Evolutionary conservation across 305 asterid genomes (phyloP), one percentile per base, ranked within the genome.

Genomic region (Solanum hybrid): DNA sequence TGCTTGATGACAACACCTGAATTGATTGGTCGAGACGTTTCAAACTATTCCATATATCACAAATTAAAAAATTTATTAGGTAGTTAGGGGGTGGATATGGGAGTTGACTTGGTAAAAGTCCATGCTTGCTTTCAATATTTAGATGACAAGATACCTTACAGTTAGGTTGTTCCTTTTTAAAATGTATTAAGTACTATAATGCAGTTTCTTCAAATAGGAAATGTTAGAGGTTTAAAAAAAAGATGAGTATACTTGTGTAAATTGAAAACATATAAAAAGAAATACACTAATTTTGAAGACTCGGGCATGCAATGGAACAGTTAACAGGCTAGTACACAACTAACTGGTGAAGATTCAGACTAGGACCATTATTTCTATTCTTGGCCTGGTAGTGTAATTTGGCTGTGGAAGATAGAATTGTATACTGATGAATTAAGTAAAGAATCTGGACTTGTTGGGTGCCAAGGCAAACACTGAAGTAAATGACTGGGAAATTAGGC

Each of bases 71-170:
- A 29, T 0, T 26, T 16, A 20, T 46, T 28, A 10, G 87, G 28
- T 42, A 83, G 35, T 40, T 28, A 9, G 73, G 29, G 39, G 87
- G 29, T 39, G 26, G 39, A 61, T 8, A 6, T 28, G 14, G 69
- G 5, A 42, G 87, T 83, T 83, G 87, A 83, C 87, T 83, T 82
- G 87, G 71, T 82, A 82, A 42, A 82, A 82, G 87, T 82, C 87
- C 39, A 83, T 7, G 87, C 73, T 83, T 42, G 71, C 26, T 81
- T 24, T 40, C 67, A 16, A 40, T 82, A 82, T 8, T 82, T 18
- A 46, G 37, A 46, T 83, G 73, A 1, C 73, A 46, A 46, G 73
- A 83, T 83, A 46, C 39, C 73, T 18, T 83, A 28, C 73, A 81
- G 39, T 83, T 46, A 51, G 67, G 24, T 82, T 3, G 35, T 42